These are phyloP conservation scores for Fusarium foetens DNA, from an alignment of 2,329 filamentous ascomycete genomes.

Conservation along the genomic window DNA sequence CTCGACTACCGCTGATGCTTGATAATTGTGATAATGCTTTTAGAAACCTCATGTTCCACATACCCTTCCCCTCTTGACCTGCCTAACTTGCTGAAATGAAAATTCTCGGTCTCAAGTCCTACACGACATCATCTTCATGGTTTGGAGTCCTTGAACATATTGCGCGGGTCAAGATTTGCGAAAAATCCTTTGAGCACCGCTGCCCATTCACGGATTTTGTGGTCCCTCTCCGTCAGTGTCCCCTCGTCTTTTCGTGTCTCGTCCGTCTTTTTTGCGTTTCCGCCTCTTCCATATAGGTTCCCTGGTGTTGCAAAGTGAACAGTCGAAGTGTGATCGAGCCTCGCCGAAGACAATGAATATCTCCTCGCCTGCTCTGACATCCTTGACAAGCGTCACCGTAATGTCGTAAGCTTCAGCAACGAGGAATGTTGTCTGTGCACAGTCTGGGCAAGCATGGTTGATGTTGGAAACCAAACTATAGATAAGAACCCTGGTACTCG, in stretches of 20 bases:
- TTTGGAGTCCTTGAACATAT: not conserved
- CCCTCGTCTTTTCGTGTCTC: not conserved
- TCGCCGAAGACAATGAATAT: conserved; percentile 52
- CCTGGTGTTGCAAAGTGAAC: conserved; percentile 31
- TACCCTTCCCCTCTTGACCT: not conserved
- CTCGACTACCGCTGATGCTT: conserved; percentile 31
- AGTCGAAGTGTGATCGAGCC: conserved; percentile 44
- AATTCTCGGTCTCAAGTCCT: not conserved
- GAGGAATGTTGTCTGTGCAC: conserved; percentile 43
- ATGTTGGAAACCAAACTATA: conserved; percentile 41
- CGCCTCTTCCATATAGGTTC: not conserved
- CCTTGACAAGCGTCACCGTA: conserved; percentile 16
- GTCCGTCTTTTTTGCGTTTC: not conserved
- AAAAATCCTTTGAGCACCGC: not conserved
- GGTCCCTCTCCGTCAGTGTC: too few relatives aligned
- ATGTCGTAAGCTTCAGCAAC: conserved; percentile 29
- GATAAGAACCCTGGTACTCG: conserved; percentile 19
- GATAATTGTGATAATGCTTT: conserved; percentile 16
- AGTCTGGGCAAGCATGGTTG: conserved; percentile 49
- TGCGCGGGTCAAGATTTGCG: not conserved
- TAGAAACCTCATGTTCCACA: not conserved
- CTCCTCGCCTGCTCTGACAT: conserved; percentile 46
- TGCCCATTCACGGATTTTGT: not conserved
- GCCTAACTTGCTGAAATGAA: not conserved
- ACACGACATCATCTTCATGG: not conserved